Evolutionary conservation across 2,329 filamentous ascomycete species (phyloP).

Genomic region (Madurella mycetomatis): DNA sequence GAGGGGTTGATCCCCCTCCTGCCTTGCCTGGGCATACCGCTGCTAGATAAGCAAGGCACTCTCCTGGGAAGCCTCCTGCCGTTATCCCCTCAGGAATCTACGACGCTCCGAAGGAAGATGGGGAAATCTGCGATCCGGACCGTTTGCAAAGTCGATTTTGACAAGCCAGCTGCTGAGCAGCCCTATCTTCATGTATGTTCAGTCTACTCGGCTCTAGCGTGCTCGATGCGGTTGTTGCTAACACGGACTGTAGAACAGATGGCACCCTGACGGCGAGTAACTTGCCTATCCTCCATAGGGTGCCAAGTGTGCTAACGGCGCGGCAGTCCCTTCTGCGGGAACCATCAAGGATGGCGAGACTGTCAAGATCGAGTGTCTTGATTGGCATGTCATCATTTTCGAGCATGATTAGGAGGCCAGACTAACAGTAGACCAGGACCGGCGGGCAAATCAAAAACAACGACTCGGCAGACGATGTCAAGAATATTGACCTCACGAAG

Average conservation of each 20-base stretch:
- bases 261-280: conserved; percentile 79
- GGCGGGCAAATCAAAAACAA: conserved; percentile 84
- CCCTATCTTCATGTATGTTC: conserved; percentile 63
- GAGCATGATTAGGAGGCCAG: not conserved
- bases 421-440: conserved; percentile 41
- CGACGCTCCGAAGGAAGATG: conserved; percentile 30
- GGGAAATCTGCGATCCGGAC: conserved; percentile 56
- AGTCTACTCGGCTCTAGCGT: not conserved
- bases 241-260: conserved; percentile 62
- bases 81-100: no score
- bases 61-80: no score
- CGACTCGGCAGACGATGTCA: conserved; percentile 83
- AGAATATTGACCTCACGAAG: conserved; percentile 75
- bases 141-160: conserved; percentile 67
- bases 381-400: conserved; percentile 52
- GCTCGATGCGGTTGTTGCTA: not conserved
- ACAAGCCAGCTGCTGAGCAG: conserved; percentile 68
- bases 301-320: not conserved
- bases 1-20: not conserved
- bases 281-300: not conserved
- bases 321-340: conserved; percentile 64
- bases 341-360: conserved; percentile 78
- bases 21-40: not conserved
- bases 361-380: conserved; percentile 89
- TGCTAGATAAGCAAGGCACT: not conserved